Percentiles rank a stretch among this genome's conserved stretches.
phyloP scores from a whole-genome alignment of 2,329 filamentous ascomycete genomes.

The Claviceps sp. region DNA sequence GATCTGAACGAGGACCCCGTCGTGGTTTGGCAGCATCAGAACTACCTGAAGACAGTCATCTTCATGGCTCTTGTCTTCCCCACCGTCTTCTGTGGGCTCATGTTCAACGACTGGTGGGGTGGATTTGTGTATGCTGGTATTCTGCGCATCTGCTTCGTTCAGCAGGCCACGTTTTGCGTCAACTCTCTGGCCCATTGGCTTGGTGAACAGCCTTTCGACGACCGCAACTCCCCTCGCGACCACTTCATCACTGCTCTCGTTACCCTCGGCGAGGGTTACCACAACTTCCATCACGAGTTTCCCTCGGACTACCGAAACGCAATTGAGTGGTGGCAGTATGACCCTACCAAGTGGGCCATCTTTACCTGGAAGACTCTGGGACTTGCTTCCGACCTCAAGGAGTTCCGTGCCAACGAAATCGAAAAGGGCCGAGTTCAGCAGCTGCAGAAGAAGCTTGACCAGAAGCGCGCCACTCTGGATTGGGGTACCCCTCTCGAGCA shows the following conservation, averaged over 20 bases:
- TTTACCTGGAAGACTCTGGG: constrained; percentile 74
- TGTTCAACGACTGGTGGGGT: constrained; percentile 70
- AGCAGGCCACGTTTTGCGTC: constrained; percentile 88
- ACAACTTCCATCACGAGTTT: constrained; percentile 95
- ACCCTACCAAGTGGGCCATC: constrained; percentile 85
- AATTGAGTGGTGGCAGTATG: constrained; percentile 82
- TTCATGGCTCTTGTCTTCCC: constrained; percentile 68
- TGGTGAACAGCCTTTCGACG: constrained; percentile 83
- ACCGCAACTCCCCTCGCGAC: constrained; percentile 82
- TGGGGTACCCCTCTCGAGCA: constrained; percentile 80
- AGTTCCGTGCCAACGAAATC: constrained; percentile 85
- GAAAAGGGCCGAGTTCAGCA: constrained; percentile 85
- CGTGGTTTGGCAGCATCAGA: constrained; percentile 76
- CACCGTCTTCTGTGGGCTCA: constrained; percentile 58
- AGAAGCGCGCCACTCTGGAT: constrained; percentile 69
- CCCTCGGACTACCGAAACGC: constrained; percentile 88
- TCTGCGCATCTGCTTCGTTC: constrained; percentile 76
- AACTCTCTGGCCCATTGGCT: constrained; percentile 87
- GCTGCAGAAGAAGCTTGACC: constrained; percentile 83
- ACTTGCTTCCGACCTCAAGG: constrained; percentile 75
- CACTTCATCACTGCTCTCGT: constrained; percentile 76
- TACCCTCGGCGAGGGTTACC: constrained; percentile 79
- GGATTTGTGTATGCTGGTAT: constrained; percentile 79
- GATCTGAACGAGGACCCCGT: constrained; percentile 78
- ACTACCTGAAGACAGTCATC: constrained; percentile 71